Percentiles rank a stretch among this genome's conserved stretches.
These are phyloP conservation scores for Cylindrodendrum hubeiense DNA, from an alignment of 2,329 filamentous ascomycete species.

Conservation along the genomic window DNA sequence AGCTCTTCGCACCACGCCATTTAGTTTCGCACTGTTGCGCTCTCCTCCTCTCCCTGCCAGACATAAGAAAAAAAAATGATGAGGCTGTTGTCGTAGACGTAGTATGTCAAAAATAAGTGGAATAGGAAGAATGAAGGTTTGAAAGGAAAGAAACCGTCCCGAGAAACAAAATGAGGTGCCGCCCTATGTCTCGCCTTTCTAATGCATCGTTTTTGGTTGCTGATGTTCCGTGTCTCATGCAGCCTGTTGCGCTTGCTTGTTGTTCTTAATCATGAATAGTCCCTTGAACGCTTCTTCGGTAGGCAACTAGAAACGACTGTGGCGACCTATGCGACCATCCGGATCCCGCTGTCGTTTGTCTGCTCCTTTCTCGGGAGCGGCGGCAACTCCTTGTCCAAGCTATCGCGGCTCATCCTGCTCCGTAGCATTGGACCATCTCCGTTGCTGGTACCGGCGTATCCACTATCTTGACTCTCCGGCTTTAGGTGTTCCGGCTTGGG, in stretches of 20 bases:
- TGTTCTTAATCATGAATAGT: constrained; percentile 41
- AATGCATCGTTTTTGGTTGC: constrained; percentile 44
- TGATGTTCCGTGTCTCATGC: constrained; percentile 43
- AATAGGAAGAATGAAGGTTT: constrained; percentile 34
- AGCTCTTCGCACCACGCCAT: constrained; percentile 6
- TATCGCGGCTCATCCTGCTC: constrained; percentile 63
- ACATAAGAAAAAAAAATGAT: constrained; percentile 37
- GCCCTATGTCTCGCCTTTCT: constrained; percentile 45
- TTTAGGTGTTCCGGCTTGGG: constrained; percentile 51
- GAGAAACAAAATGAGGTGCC: constrained; percentile 35
- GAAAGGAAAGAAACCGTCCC: constrained; percentile 25
- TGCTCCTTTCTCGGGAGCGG: constrained; percentile 61
- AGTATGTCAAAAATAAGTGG: constrained; percentile 39
- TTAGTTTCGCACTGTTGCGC: constrained; percentile 7
- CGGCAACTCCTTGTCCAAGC: constrained; percentile 71
- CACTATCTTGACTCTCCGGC: constrained; percentile 62
- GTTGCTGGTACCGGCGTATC: constrained; percentile 56
- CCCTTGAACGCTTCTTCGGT: constrained; percentile 27
- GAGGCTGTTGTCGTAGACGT: constrained; percentile 38
- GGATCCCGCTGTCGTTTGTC: constrained; percentile 43
- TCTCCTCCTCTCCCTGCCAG: constrained; percentile 27
- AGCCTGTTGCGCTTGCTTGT: constrained; percentile 37
- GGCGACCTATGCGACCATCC: constrained; percentile 50
- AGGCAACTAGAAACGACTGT: constrained; percentile 38
- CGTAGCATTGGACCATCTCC: constrained; percentile 48